Evolutionary conservation across 495 filamentous ascomycete genomes (phyloP).

Genomic region (Penicillium cosmopolitanum): DNA sequence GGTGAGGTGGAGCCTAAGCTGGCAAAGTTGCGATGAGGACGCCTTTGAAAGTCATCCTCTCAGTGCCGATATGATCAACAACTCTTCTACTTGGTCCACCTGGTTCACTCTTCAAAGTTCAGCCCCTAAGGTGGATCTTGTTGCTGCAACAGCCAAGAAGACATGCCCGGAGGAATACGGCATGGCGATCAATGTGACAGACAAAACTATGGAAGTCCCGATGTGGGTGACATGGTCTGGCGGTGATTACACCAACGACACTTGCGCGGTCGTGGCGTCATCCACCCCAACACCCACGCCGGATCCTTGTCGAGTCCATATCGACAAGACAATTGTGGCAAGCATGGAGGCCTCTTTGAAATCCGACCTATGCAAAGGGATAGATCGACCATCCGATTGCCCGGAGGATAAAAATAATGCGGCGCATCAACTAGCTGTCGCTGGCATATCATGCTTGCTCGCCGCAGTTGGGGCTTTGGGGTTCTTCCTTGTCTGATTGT

Average conservation of each 20-base stretch:
- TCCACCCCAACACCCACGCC: constrained; percentile 17
- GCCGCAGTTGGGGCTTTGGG: constrained; percentile 9
- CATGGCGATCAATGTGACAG: constrained; percentile 30
- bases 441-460: constrained; percentile 11
- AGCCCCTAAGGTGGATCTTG: constrained; percentile 12
- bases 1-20: constrained; percentile 25
- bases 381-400: constrained; percentile 13
- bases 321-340: constrained; percentile 18
- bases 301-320: constrained; percentile 21
- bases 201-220: constrained; percentile 20
- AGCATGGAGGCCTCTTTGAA: constrained; percentile 29
- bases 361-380: constrained; percentile 1
- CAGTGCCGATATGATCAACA: constrained; percentile 5
- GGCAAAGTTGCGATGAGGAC: constrained; percentile 17
- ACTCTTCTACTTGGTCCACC: constrained; percentile 13
- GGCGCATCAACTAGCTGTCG: constrained; percentile 7
- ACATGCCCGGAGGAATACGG: constrained; percentile 24
- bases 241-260: constrained; percentile 12
- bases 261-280: constrained; percentile 24
- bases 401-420: constrained; percentile 4
- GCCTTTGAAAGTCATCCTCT: not conserved
- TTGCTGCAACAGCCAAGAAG: constrained; percentile 33
- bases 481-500: constrained; percentile 3
- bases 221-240: constrained; percentile 9
- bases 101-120: constrained; percentile 10